Conservation (phyloP, 1,284 basidiomycete species). For the Fomitopsis pinicola region DNA sequence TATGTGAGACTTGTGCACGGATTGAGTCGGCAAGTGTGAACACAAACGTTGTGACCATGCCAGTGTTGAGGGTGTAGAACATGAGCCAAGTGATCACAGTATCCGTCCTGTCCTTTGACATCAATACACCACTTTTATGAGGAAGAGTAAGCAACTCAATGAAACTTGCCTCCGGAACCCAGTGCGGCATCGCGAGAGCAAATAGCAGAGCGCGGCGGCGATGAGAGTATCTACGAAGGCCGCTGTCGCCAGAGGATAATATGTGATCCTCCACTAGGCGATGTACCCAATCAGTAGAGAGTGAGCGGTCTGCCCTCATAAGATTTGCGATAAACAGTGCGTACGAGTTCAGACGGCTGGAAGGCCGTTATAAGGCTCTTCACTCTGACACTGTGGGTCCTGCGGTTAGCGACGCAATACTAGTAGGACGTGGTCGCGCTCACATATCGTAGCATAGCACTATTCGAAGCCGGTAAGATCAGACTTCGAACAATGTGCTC, state of each 20-base stretch:
- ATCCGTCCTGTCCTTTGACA: not conserved
- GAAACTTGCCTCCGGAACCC: not conserved
- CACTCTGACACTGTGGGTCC: not conserved
- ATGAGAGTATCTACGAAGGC: slow-evolving; percentile 17
- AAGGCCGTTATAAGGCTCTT: not conserved
- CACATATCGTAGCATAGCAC: slow-evolving; percentile 18
- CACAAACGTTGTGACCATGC: not conserved
- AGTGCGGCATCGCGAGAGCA: not conserved
- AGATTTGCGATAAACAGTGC: not conserved
- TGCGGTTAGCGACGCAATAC: not conserved
- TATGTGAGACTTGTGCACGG: not conserved
- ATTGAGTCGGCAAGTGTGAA: not conserved
- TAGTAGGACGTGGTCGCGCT: not conserved
- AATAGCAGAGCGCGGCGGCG: slow-evolving; percentile 12
- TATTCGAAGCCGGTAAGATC: not conserved
- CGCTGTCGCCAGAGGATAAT: slow-evolving; percentile 12
- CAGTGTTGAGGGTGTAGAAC: not conserved
- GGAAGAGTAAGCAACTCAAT: not conserved
- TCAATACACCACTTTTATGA: not conserved
- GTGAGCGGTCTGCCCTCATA: not conserved
- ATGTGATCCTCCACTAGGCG: slow-evolving; percentile 14
- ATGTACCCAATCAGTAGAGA: not conserved
- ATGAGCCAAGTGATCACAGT: not conserved
- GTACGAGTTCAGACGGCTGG: slow-evolving; percentile 2
- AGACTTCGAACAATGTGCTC: too few species aligned